A percentile compares a stretch with the other conserved stretches of the same genome.
These are phyloP conservation scores for Suillus spraguei DNA, from an alignment of 768 basidiomycete species.

Conservation along the genomic window DNA sequence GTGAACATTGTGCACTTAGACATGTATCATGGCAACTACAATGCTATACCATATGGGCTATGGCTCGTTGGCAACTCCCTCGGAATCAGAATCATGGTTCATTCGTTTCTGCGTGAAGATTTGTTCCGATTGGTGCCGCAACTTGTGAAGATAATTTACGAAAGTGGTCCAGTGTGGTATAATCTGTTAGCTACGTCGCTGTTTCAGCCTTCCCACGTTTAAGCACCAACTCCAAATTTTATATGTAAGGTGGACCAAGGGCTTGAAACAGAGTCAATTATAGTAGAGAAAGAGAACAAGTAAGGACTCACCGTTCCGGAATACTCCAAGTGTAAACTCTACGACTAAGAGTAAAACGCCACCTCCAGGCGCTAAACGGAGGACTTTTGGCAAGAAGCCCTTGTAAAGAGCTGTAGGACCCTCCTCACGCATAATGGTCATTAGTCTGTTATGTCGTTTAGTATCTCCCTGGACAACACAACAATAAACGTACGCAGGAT, in stretches of 20 bases:
- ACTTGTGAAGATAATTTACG: not conserved
- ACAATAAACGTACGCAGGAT: conserved; percentile 63
- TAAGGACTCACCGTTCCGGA: conserved; percentile 61
- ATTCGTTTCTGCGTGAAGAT: not conserved
- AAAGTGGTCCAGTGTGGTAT: not conserved
- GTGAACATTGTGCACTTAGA: not conserved
- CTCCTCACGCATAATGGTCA: conserved; percentile 85
- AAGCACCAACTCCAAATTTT: conserved; percentile 3
- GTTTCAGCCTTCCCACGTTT: not conserved
- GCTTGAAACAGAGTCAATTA: conserved; percentile 13
- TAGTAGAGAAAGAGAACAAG: conserved; percentile 7
- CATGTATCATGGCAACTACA: not conserved
- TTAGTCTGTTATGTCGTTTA: conserved; percentile 42
- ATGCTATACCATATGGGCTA: too few relatives aligned
- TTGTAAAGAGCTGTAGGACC: conserved; percentile 88
- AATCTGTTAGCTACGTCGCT: not conserved
- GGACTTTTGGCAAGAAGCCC: conserved; percentile 94
- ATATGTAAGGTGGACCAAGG: conserved; percentile 37
- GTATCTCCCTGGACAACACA: not conserved
- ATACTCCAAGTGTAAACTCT: conserved; percentile 77
- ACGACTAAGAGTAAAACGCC: conserved; percentile 95
- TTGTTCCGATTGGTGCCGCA: not conserved
- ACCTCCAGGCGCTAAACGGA: conserved; percentile 93
- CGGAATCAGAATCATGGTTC: not conserved
- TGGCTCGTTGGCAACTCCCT: not conserved